Conservation (phyloP, 2,329 filamentous ascomycete species). For the Colletotrichum brevisporum region DNA sequence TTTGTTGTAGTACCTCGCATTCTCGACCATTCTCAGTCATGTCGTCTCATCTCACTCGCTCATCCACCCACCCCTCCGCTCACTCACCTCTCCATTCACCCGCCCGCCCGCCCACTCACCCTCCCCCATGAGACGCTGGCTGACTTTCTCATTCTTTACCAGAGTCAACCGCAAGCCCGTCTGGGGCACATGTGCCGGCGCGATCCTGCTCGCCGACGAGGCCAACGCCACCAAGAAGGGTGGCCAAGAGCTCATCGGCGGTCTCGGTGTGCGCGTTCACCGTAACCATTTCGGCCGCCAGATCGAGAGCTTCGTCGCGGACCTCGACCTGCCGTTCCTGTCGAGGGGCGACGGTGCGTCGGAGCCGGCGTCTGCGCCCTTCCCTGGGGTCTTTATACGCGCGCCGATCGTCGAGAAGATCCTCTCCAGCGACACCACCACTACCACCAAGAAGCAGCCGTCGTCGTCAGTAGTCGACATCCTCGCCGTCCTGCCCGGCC, state of each 20-base stretch:
- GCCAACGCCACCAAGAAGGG: constrained; percentile 91
- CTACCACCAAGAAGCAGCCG: constrained; percentile 27
- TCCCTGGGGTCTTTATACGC: constrained; percentile 91
- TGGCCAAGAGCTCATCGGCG: constrained; percentile 93
- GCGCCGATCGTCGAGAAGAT: constrained; percentile 93
- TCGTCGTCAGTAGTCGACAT: constrained; percentile 59
- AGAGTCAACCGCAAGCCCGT: constrained; percentile 84
- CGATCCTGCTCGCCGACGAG: constrained; percentile 90
- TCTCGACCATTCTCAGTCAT: too few species aligned
- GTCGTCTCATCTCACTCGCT: background rate
- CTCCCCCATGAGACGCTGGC: constrained; percentile 1
- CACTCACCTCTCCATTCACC: background rate
- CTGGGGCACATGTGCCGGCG: constrained; percentile 96
- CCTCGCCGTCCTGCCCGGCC: constrained; percentile 64
- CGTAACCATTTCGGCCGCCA: constrained; percentile 97
- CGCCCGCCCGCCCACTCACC: background rate
- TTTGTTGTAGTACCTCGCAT: background rate
- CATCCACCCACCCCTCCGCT: background rate
- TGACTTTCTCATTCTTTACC: constrained; percentile 2
- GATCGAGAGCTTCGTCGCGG: constrained; percentile 88
- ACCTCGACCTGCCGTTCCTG: constrained; percentile 81
- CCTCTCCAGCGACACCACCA: constrained; percentile 58
- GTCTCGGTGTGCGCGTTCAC: constrained; percentile 90
- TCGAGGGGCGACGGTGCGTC: constrained; percentile 46
- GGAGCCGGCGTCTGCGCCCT: constrained; percentile 59